These are phyloP conservation scores for Gossypium rotundifolium DNA, from an alignment of 345 rosid species.

Conservation along the genomic window DNA sequence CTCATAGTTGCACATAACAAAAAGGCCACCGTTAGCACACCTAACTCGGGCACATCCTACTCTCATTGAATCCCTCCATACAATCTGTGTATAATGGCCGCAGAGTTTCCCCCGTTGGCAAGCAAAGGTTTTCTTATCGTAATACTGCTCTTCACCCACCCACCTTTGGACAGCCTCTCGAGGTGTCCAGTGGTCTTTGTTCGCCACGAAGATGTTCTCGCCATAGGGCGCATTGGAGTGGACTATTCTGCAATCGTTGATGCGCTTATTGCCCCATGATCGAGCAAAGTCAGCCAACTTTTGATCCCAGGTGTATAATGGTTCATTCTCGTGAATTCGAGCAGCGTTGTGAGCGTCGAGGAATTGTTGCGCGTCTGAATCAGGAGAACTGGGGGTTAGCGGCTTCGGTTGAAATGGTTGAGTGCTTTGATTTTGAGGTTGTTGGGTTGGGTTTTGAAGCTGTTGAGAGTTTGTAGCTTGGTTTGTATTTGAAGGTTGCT, in stretches of 20 bases:
- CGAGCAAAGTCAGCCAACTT: slow-evolving; percentile 34
- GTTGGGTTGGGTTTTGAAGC: not conserved
- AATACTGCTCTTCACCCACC: slow-evolving; percentile 30
- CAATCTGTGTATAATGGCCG: slow-evolving; percentile 58
- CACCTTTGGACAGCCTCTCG: slow-evolving; percentile 28
- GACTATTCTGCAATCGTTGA: slow-evolving; percentile 29
- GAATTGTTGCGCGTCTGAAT: not conserved
- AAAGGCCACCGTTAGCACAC: slow-evolving; percentile 19
- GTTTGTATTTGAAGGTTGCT: not conserved
- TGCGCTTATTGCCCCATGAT: slow-evolving; percentile 29
- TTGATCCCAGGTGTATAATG: slow-evolving; percentile 34
- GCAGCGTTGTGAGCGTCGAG: slow-evolving; percentile 36
- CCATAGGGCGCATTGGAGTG: slow-evolving; percentile 46
- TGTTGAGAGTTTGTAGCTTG: not conserved
- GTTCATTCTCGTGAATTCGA: slow-evolving; percentile 22
- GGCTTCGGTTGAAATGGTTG: not conserved
- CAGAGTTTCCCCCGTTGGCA: slow-evolving; percentile 29
- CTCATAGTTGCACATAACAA: slow-evolving; percentile 23
- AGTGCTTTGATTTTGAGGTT: not conserved
- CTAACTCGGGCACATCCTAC: slow-evolving; percentile 29
- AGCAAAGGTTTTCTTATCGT: slow-evolving; percentile 23
- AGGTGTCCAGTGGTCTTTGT: slow-evolving; percentile 31
- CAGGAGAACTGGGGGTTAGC: too few species aligned
- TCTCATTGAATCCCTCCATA: slow-evolving; percentile 34
- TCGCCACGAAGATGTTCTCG: slow-evolving; percentile 51